Evolutionary conservation across 2,329 filamentous ascomycete genomes (phyloP), one percentile per base, ranked within the genome.

Genomic region (Colletotrichum lini): DNA sequence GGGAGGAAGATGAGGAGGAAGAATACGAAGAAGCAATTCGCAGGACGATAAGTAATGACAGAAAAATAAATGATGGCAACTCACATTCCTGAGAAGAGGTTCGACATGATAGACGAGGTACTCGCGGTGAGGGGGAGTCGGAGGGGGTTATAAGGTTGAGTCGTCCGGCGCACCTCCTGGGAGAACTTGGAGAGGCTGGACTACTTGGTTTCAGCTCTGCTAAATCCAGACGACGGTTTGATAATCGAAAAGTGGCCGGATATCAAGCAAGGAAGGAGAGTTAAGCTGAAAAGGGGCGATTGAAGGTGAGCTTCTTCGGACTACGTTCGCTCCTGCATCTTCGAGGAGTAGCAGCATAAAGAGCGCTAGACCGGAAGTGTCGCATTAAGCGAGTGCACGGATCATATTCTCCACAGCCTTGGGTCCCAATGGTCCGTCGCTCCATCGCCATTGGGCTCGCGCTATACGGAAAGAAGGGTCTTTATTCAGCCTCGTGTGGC

Each of bases 71-170:
- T 40, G 49, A 59, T 66, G 64, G 72, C 67, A 73, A 88, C 88
- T 87, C 84, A 90, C 88, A 90, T 89, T 81, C 88, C 87, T 77
- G 87, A 89, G 79, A 90, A 89, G 76, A 90, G 82, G 82, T 89
- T 89, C 76, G 88, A 89, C 87, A 89, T 90, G 79, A 77, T 82
- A 76, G 75, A 67, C 65, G 74, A 73, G 54, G 16, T 35, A 64
- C 30, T 53, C 65, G 65, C 68, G 59, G 69, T 72, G 69, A 72
- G 69, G 65, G 69, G 69, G 74, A 74, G 70, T 73, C 74, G 75
- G 74, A 75, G 45, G 70, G 61, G 72, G 62, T 70, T 58, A 67
- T 67, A 67, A 61, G 63, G 62, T 58, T 63, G 67, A 63, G 54
- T 56, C 53, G 56, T 49, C 66, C 56, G 60, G 61, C 49, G 58